Evolutionary conservation across 352 stramenopile genomes (phyloP).

Genomic region (Phytophthora lateralis): DNA sequence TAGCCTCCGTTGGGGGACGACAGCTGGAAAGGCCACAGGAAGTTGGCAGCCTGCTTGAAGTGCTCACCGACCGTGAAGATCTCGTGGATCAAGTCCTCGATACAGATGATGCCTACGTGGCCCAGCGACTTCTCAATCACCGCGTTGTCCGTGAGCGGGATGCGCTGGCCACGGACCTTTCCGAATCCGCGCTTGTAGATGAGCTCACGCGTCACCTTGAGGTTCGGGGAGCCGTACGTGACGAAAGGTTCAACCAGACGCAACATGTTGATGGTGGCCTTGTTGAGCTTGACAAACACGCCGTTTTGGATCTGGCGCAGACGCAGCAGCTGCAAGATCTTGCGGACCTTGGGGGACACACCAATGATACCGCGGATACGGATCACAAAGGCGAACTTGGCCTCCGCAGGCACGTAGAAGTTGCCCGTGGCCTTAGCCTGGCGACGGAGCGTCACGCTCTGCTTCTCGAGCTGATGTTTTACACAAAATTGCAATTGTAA

Average conservation of each 20-base stretch:
- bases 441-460: slow-evolving; percentile 93
- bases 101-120: slow-evolving; percentile 97
- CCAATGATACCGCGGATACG: slow-evolving; percentile 99
- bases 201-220: slow-evolving; percentile 97
- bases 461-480: slow-evolving; percentile 84
- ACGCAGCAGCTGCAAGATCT: slow-evolving; percentile 99
- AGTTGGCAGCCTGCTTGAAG: slow-evolving; percentile 99
- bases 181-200: slow-evolving; percentile 99
- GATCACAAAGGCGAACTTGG: slow-evolving; percentile 98
- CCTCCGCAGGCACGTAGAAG: slow-evolving; percentile 97
- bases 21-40: slow-evolving; percentile 99
- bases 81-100: slow-evolving; percentile 99
- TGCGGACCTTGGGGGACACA: slow-evolving; percentile 92
- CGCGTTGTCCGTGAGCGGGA: slow-evolving; percentile 97
- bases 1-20: slow-evolving; percentile 96
- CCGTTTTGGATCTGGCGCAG: slow-evolving; percentile 99
- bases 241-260: slow-evolving; percentile 98
- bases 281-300: slow-evolving; percentile 99
- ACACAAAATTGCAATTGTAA: background rate
- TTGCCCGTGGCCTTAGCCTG: slow-evolving; percentile 96
- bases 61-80: slow-evolving; percentile 98
- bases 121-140: slow-evolving; percentile 97
- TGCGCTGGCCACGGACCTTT: slow-evolving; percentile 98
- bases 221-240: slow-evolving; percentile 98
- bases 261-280: slow-evolving; percentile 99